phyloP scores from a whole-genome alignment of 768 basidiomycete species.

The Russula dissimulans region DNA sequence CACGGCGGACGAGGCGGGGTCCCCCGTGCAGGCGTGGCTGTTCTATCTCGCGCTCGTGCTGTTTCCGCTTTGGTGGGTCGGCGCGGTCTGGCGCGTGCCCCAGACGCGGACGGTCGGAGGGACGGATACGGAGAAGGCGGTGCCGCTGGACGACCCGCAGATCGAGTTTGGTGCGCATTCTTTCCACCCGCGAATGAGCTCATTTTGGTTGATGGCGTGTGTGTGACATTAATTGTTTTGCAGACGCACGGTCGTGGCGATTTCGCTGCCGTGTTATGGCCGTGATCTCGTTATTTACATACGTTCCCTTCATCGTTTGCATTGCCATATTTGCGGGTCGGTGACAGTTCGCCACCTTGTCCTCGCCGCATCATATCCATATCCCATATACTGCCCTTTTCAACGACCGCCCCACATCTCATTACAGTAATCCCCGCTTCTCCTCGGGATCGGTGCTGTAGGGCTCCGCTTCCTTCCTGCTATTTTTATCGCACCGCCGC shows the following conservation, averaged over 20 bases:
- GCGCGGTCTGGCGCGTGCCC: conserved; percentile 45
- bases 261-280: conserved; percentile 68
- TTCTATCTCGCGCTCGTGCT: conserved; percentile 66
- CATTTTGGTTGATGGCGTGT: too few species aligned
- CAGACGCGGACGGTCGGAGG: conserved; percentile 54
- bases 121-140: conserved; percentile 51
- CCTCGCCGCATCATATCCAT: background rate
- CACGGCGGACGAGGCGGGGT: conserved; percentile 41
- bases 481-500: background rate
- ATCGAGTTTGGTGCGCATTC: conserved; percentile 56
- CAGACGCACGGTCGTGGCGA: conserved; percentile 70
- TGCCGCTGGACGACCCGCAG: conserved; percentile 70
- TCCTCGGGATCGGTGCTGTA: conserved; percentile 4
- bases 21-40: conserved; percentile 62
- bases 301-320: conserved; percentile 70
- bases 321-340: conserved; percentile 48
- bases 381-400: background rate
- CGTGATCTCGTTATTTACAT: conserved; percentile 57
- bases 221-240: too few species aligned
- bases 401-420: background rate
- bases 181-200: background rate
- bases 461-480: background rate
- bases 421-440: background rate
- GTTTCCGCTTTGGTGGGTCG: conserved; percentile 60
- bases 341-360: background rate